A percentile compares a stretch with the other conserved stretches of the same genome.
Conservation (phyloP, 179 eudicot species). For the Beta corolliflora region DNA sequence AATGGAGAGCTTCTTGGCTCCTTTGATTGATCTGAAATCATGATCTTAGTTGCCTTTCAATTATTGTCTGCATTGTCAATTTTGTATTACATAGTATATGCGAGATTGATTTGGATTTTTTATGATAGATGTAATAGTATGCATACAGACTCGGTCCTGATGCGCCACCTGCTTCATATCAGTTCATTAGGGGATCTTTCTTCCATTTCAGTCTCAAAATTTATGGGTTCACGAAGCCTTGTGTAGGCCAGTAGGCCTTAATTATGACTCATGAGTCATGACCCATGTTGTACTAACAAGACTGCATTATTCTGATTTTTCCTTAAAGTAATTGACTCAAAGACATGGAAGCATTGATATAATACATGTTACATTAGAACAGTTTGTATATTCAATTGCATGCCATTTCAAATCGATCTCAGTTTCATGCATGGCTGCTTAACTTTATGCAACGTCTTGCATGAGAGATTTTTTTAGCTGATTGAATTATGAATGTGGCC, state of each 20-base stretch:
- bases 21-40: too few relatives aligned
- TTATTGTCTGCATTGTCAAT: background rate
- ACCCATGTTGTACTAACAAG: background rate
- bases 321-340: background rate
- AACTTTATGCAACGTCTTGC: background rate
- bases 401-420: background rate
- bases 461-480: conserved; percentile 7
- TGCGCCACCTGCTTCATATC: background rate
- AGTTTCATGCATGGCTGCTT: background rate
- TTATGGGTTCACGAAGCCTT: background rate
- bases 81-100: background rate
- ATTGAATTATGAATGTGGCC: conserved; percentile 7
- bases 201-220: background rate
- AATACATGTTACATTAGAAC: background rate
- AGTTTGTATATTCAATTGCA: background rate
- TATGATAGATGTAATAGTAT: background rate
- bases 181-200: background rate
- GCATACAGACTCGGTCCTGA: background rate
- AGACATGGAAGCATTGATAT: background rate
- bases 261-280: background rate
- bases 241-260: background rate
- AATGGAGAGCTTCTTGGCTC: background rate
- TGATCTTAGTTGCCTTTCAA: too few relatives aligned
- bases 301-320: background rate
- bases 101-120: background rate